phyloP scores from a whole-genome alignment of 2,329 filamentous ascomycete genomes.

The Microthyrium microscopicum region DNA sequence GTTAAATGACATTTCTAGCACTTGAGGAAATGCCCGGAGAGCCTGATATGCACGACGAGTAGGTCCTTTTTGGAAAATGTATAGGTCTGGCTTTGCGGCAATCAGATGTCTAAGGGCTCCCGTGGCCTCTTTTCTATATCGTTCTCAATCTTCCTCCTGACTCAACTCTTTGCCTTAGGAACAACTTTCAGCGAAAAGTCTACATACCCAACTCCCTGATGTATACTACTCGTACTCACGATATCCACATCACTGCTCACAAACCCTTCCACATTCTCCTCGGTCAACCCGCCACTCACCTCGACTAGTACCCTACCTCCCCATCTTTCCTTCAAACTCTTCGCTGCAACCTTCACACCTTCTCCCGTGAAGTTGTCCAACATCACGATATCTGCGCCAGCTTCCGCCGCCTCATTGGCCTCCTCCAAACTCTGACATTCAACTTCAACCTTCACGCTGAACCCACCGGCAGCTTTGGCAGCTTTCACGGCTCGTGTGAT shows the following conservation, averaged over 20 bases:
- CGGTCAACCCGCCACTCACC: conserved; percentile 77
- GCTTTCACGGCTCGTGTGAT: conserved; percentile 75
- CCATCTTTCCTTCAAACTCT: conserved; percentile 65
- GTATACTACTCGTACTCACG: conserved; percentile 88
- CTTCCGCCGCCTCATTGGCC: conserved; percentile 77
- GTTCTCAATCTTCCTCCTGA: conserved; percentile 6
- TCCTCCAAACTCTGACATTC: conserved; percentile 80
- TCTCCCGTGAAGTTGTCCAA: conserved; percentile 84
- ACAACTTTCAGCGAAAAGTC: conserved; percentile 91
- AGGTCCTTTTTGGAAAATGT: too few relatives aligned
- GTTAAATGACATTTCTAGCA: too few relatives aligned
- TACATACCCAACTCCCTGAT: conserved; percentile 84
- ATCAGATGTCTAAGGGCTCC: neutral
- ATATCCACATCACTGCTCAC: conserved; percentile 75
- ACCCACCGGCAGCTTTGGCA: conserved; percentile 71
- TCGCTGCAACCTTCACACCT: conserved; percentile 58
- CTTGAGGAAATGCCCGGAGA: too few relatives aligned
- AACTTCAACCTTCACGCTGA: conserved; percentile 87
- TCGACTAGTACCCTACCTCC: conserved; percentile 60
- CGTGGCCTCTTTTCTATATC: conserved; percentile 7
- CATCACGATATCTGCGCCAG: conserved; percentile 93
- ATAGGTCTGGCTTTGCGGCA: too few relatives aligned
- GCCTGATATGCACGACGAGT: too few relatives aligned
- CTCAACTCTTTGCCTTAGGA: conserved; percentile 21
- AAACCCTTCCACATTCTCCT: conserved; percentile 68